Evolutionary conservation across 192 early-diverging fungal species (phyloP).

Genomic region (Dimargaris xerosporica): DNA sequence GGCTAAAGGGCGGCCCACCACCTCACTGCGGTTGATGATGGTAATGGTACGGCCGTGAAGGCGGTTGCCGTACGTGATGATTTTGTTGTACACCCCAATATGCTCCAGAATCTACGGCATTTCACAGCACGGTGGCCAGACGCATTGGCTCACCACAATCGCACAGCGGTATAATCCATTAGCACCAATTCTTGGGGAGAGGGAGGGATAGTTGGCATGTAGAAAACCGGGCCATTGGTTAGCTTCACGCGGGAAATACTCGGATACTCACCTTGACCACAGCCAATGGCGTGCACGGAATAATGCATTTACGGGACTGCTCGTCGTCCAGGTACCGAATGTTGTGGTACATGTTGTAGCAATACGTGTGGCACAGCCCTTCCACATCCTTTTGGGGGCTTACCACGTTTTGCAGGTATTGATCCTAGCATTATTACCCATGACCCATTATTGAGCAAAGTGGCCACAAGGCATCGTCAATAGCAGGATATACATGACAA

Average conservation of each 20-base stretch:
- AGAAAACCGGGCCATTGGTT: too few species aligned
- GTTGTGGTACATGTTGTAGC: constrained; percentile 96
- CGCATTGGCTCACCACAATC: too few species aligned
- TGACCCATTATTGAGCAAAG: too few species aligned
- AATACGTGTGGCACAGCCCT: constrained; percentile 85
- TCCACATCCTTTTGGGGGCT: constrained; percentile 87
- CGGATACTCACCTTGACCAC: constrained; percentile 61
- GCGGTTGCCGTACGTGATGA: constrained; percentile 83
- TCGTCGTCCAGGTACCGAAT: constrained; percentile 72
- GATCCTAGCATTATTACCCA: constrained; percentile 32
- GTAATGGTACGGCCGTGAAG: constrained; percentile 86
- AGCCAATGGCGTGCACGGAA: constrained; percentile 97
- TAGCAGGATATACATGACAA: too few species aligned
- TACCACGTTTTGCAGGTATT: constrained; percentile 86
- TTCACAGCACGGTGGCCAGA: too few species aligned
- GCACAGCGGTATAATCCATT: too few species aligned
- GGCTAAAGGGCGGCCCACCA: constrained; percentile 93
- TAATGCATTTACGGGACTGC: constrained; percentile 81
- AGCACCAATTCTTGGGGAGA: too few species aligned
- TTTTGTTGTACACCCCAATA: constrained; percentile 82
- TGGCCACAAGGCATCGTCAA: too few species aligned
- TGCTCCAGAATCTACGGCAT: constrained; percentile 68
- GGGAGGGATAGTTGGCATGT: too few species aligned
- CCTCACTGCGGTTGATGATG: constrained; percentile 89
- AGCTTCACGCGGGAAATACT: too few species aligned